Evolutionary conservation across 768 basidiomycete species (phyloP), one percentile per base, ranked within the genome.

Genomic region (Lentinula raphanica): DNA sequence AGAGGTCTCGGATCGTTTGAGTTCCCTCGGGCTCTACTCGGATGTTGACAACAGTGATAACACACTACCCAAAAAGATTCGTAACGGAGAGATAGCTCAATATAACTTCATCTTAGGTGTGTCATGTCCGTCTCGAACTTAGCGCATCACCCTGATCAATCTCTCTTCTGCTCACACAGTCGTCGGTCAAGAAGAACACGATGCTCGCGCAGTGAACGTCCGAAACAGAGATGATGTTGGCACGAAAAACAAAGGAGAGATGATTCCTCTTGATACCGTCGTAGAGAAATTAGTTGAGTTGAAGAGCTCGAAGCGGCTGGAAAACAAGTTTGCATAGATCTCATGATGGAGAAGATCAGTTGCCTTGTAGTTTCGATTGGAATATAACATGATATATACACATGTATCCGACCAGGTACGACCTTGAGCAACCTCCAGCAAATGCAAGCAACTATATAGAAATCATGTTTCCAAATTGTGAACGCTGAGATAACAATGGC

Each of bases 51-150:
- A 95, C 63, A 86, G 90, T 35, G 86, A 88, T 40, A 88, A 97
- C 67, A 98, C 97, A 0, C 81, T 98, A 27, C 88, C 85, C 59
- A 98, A 98, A 84, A 98, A 98, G 80, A 92, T 99, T 67, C 83
- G 95, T 28, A 98, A 98, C 69, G 95, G 92, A 21, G 95, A 99
- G 75, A 85, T 96, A 62, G 92, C 94, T 31, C 96, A 98, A 71
- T 97, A 96, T 75, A 98, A 98, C 74, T 98, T 97, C 70, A 93
- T 98, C 65, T 81, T 98, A 63, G 94, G 95, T 97, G 60, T 56
- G 86, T 71, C n/a, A n/a, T n/a, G n/a, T n/a, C n/a, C n/a, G n/a
- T n/a, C n/a, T n/a, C n/a, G n/a, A n/a, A n/a, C n/a, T n/a, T n/a
- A n/a, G n/a, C n/a, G n/a, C n/a, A n/a, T n/a, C n/a, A n/a, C n/a